Base-by-base conservation (phyloP, 352 stramenopile species). In the Phytophthora ohioensis region DNA sequence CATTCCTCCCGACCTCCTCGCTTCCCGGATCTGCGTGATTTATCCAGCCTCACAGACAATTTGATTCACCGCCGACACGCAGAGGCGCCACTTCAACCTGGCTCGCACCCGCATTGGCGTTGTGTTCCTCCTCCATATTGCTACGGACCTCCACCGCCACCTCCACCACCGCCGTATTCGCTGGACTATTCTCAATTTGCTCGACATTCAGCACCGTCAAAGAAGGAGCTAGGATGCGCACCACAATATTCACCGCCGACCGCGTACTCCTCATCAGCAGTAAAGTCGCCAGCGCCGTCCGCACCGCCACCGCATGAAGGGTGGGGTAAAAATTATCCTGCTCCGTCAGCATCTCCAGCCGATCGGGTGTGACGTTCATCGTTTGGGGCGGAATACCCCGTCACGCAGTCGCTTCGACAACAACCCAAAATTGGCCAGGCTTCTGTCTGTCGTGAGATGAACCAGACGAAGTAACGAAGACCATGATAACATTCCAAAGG, bases 271-370 rank as follows among this genome's bases (percentile, higher is more conserved):
- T 8, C 34, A 32, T n/a, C 11, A 36, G 12, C 9, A 32, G 8
- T 17, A 8, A 57, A 57, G 46, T 12, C 43, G 15, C 35, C 34
- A 46, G 17, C 38, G 6, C 57, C 42, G 31, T 55, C 43, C 8
- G 60, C 49, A 31, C 60, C 60, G 4, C 35, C 51, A 11, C 12
- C 13, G 3, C 21, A 47, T 13, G 49, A 47, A 21, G 41, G 43
- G 2, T 46, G 15, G 27, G 54, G 35, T 11, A 15, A 21, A 12
- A 45, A 11, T 11, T 35, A 6, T 42, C 38, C n/a, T 7, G 11
- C 38, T 49, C 48, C 42, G 31, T 53, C 59, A 42, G 47, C 59
- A 36, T 48, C 59, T 51, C 58, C 46, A 34, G n/a, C 21, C 21
- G 21, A 27, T 27, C 21, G 21, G 21, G 21, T 27, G 21, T 27